These are phyloP conservation scores for Linnemannia hyalina DNA, from an alignment of 192 early-diverging fungal species.

Conservation along the genomic window DNA sequence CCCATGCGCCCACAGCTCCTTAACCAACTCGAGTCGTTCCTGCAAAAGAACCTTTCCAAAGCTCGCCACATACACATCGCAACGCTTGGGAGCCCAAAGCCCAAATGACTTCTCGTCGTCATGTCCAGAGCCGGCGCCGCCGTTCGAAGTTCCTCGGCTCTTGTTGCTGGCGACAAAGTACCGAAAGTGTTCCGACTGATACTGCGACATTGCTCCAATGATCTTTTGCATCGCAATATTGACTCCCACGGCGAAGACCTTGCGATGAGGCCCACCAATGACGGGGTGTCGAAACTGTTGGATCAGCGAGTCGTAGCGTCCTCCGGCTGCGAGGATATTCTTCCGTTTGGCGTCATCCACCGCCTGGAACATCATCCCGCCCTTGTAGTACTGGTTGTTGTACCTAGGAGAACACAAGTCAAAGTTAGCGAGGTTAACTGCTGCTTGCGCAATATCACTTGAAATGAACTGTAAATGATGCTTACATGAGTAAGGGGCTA, in stretches of 20 bases:
- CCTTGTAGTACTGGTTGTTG: slow-evolving; percentile 70
- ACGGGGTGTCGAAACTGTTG: slow-evolving; percentile 66
- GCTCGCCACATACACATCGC: slow-evolving; percentile 85
- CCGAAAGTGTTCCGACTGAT: slow-evolving; percentile 66
- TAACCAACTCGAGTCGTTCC: slow-evolving; percentile 82
- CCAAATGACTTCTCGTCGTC: slow-evolving; percentile 58
- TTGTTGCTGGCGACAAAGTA: slow-evolving; percentile 64
- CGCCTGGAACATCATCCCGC: slow-evolving; percentile 69
- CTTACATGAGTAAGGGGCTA: slow-evolving; percentile 66
- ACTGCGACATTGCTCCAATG: slow-evolving; percentile 71
- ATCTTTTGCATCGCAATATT: slow-evolving; percentile 86
- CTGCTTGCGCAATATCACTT: not conserved
- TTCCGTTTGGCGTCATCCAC: slow-evolving; percentile 63
- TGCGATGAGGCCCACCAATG: slow-evolving; percentile 47
- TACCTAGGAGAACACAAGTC: slow-evolving; percentile 48
- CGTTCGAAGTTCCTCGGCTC: slow-evolving; percentile 6
- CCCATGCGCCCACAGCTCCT: slow-evolving; percentile 82
- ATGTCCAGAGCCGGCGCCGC: slow-evolving; percentile 9
- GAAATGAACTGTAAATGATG: not conserved
- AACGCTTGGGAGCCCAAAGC: slow-evolving; percentile 71
- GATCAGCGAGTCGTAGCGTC: slow-evolving; percentile 67
- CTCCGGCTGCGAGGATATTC: slow-evolving; percentile 69
- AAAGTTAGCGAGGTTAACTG: not conserved
- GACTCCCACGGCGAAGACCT: slow-evolving; percentile 78
- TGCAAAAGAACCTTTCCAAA: slow-evolving; percentile 80